These are phyloP conservation scores for Xerocomellus amylosporus DNA, from an alignment of 768 basidiomycete species.

Conservation along the genomic window DNA sequence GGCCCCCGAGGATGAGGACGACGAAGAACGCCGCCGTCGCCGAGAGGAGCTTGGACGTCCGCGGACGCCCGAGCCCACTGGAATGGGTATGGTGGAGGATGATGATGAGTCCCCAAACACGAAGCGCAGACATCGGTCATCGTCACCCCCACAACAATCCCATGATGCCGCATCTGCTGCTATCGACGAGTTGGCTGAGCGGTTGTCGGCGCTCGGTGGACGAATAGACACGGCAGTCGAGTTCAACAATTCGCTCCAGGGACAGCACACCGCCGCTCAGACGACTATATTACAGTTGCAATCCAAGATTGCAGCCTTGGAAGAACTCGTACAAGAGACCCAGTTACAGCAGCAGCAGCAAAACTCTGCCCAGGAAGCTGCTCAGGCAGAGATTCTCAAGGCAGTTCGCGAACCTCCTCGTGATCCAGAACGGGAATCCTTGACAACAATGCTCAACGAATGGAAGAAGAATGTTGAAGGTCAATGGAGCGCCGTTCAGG, in stretches of 20 bases:
- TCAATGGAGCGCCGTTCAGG: constrained; percentile 71
- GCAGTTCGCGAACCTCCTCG: constrained; percentile 34
- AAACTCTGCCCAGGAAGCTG: constrained; percentile 35
- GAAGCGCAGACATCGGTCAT: constrained; percentile 17
- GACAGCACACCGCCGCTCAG: constrained; percentile 76
- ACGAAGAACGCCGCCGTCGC: constrained; percentile 45
- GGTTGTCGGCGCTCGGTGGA: constrained; percentile 58
- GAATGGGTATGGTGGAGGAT: constrained; percentile 49
- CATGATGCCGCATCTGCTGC: constrained; percentile 33
- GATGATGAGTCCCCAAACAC: constrained; percentile 38
- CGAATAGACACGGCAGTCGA: constrained; percentile 78
- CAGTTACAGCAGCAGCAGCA: constrained; percentile 41
- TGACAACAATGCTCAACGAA: constrained; percentile 55
- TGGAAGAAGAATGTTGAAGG: constrained; percentile 82
- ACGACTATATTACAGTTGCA: constrained; percentile 68
- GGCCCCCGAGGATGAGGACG: constrained; percentile 38
- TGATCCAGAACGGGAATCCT: constrained; percentile 44
- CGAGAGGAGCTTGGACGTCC: constrained; percentile 66
- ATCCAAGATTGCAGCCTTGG: constrained; percentile 64
- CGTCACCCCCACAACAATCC: constrained; percentile 15
- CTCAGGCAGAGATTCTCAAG: constrained; percentile 32
- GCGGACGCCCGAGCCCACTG: constrained; percentile 76
- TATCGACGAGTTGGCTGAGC: constrained; percentile 57
- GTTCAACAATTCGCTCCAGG: constrained; percentile 68
- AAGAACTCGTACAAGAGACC: constrained; percentile 57